Conservation (phyloP, 192 early-diverging fungal species). For the Coemansia sp. region DNA sequence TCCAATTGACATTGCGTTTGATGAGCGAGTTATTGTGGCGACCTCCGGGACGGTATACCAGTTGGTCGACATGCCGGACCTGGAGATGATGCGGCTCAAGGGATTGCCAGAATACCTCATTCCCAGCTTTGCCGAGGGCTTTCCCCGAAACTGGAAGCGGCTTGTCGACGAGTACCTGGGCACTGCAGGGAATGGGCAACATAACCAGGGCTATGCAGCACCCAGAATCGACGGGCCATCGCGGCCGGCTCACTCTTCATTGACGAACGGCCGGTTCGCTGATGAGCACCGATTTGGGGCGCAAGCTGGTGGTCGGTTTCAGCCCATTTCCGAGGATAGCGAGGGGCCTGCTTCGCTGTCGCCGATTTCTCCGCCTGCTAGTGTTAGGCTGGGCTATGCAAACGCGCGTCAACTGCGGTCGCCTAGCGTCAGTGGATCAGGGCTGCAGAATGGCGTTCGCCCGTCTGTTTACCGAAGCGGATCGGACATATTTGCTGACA, state of each 20-base stretch:
- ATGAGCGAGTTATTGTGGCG: slow-evolving; percentile 12
- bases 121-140: slow-evolving; percentile 24
- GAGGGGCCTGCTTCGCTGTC: neutral
- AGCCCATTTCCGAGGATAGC: neutral
- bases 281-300: neutral
- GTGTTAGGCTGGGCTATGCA: neutral
- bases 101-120: slow-evolving; percentile 31
- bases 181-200: neutral
- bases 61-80: slow-evolving; percentile 20
- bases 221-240: slow-evolving; percentile 3
- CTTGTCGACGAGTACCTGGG: slow-evolving; percentile 15
- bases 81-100: slow-evolving; percentile 26
- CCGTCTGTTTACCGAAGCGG: slow-evolving; percentile 33
- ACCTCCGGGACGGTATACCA: slow-evolving; percentile 21
- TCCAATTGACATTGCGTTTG: slow-evolving; percentile 14
- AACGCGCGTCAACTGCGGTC: neutral
- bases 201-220: neutral
- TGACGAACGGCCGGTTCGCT: neutral
- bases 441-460: neutral
- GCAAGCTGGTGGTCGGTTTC: neutral
- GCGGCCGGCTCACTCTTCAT: neutral
- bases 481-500: slow-evolving; percentile 15
- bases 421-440: neutral
- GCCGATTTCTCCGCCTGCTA: neutral
- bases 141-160: slow-evolving; percentile 28